A percentile compares a stretch with the other conserved stretches of the same genome.
Evolutionary conservation across 768 basidiomycete genomes (phyloP).

Genomic region (Rhodotorula sphaerocarpa): DNA sequence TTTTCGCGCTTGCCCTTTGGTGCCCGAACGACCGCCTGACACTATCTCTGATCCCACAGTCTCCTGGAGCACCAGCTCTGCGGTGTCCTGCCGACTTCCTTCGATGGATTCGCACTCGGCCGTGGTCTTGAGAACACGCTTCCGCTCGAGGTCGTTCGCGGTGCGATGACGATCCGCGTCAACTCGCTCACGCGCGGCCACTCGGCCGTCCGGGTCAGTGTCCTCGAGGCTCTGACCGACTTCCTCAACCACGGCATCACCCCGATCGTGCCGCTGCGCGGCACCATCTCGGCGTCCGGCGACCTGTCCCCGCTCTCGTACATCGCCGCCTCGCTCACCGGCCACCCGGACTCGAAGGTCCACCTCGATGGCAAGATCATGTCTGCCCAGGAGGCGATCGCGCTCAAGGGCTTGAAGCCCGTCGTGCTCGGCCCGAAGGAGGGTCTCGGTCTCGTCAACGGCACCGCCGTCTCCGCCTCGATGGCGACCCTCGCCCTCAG

Average conservation of each 20-base stretch:
- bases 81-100: slow-evolving; percentile 52
- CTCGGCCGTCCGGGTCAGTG: slow-evolving; percentile 71
- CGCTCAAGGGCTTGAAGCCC: slow-evolving; percentile 54
- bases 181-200: slow-evolving; percentile 84
- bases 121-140: slow-evolving; percentile 56
- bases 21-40: background rate
- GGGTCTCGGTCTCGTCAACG: slow-evolving; percentile 51
- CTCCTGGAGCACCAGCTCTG: slow-evolving; percentile 61
- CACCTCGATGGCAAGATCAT: slow-evolving; percentile 33
- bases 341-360: slow-evolving; percentile 69
- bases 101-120: slow-evolving; percentile 3
- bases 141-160: slow-evolving; percentile 82
- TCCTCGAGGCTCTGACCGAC: slow-evolving; percentile 68
- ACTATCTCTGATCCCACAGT: background rate
- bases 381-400: slow-evolving; percentile 40
- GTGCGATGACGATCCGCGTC: slow-evolving; percentile 75
- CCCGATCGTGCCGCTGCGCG: slow-evolving; percentile 66
- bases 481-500: slow-evolving; percentile 66
- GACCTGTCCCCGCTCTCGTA: slow-evolving; percentile 54
- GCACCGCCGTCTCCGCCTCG: slow-evolving; percentile 51
- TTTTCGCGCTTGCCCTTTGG: background rate
- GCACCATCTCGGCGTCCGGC: slow-evolving; percentile 74
- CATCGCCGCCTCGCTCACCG: slow-evolving; percentile 69
- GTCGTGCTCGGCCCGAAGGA: slow-evolving; percentile 46
- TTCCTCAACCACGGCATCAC: slow-evolving; percentile 63